Percentiles rank a stretch among this genome's conserved stretches.
Evolutionary conservation across 495 filamentous ascomycete genomes (phyloP).

Genomic region (Talaromyces adpressus): DNA sequence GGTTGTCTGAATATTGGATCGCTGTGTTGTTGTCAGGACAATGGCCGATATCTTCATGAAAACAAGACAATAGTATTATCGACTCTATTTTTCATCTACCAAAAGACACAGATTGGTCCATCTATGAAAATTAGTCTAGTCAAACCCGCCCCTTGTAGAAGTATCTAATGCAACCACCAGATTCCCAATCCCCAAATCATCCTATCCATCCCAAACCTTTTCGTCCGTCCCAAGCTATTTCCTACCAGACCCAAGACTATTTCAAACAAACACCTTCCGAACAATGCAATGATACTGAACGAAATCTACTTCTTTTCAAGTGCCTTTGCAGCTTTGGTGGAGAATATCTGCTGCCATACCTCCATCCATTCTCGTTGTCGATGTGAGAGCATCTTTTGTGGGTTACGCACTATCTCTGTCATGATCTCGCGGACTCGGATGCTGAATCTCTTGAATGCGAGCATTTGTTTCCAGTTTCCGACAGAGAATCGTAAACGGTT

Average conservation of each 20-base stretch:
- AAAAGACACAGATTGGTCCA: background rate
- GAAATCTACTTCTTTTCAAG: background rate
- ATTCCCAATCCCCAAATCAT: background rate
- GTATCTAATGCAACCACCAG: background rate
- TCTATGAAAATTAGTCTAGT: background rate
- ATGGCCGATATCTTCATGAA: background rate
- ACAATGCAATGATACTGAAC: background rate
- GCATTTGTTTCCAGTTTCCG: slow-evolving; percentile 83
- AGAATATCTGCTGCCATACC: slow-evolving; percentile 47
- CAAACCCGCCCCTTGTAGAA: background rate
- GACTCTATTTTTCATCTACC: background rate
- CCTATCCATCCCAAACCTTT: background rate
- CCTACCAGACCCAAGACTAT: background rate
- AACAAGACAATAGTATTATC: background rate
- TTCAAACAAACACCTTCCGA: background rate
- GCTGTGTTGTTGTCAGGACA: background rate
- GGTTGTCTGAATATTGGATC: background rate
- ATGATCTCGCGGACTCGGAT: slow-evolving; percentile 61
- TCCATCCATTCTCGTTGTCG: slow-evolving; percentile 71
- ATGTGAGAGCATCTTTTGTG: slow-evolving; percentile 58
- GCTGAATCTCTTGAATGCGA: slow-evolving; percentile 74
- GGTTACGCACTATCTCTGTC: slow-evolving; percentile 60
- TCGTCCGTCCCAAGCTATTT: background rate
- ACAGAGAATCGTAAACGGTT: slow-evolving; percentile 83
- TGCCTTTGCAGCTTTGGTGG: slow-evolving; percentile 2